These are phyloP conservation scores for Termitomyces sp. DNA, from an alignment of 768 basidiomycete species.

Conservation along the genomic window DNA sequence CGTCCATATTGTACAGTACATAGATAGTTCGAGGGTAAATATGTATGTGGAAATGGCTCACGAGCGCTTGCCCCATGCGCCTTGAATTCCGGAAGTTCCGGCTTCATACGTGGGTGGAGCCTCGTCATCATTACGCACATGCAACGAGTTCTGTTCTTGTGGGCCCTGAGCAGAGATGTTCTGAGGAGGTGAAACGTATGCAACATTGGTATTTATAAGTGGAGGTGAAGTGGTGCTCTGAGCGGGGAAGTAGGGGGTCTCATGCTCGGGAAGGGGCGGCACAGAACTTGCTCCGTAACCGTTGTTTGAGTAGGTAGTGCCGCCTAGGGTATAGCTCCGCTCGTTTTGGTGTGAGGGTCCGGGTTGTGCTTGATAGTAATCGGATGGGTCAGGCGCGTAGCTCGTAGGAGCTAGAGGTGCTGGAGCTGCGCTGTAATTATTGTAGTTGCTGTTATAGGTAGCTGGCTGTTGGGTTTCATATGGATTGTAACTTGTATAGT, in stretches of 20 bases:
- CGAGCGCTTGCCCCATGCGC: constrained; percentile 49
- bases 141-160: constrained; percentile 27
- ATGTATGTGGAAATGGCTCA: neutral
- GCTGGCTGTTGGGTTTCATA: constrained; percentile 31
- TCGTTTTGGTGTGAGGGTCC: constrained; percentile 29
- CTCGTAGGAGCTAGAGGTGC: constrained; percentile 23
- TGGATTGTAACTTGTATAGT: constrained; percentile 49
- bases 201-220: constrained; percentile 35
- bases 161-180: constrained; percentile 43
- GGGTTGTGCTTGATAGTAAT: constrained; percentile 34
- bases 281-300: constrained; percentile 29
- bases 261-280: constrained; percentile 29
- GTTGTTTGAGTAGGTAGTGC: constrained; percentile 45
- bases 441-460: constrained; percentile 17
- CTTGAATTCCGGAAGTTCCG: constrained; percentile 41
- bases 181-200: constrained; percentile 16
- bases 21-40: neutral
- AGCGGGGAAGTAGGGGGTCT: constrained; percentile 20
- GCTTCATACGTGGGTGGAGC: constrained; percentile 67
- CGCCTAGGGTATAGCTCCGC: constrained; percentile 55
- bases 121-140: constrained; percentile 36
- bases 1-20: constrained; percentile 6
- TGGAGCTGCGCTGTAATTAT: constrained; percentile 13
- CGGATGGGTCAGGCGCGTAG: constrained; percentile 21
- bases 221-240: constrained; percentile 27